A percentile compares a stretch with the other conserved stretches of the same genome.
phyloP scores from a whole-genome alignment of 805 yeast genomes.

The Suhomyces canberraensis region DNA sequence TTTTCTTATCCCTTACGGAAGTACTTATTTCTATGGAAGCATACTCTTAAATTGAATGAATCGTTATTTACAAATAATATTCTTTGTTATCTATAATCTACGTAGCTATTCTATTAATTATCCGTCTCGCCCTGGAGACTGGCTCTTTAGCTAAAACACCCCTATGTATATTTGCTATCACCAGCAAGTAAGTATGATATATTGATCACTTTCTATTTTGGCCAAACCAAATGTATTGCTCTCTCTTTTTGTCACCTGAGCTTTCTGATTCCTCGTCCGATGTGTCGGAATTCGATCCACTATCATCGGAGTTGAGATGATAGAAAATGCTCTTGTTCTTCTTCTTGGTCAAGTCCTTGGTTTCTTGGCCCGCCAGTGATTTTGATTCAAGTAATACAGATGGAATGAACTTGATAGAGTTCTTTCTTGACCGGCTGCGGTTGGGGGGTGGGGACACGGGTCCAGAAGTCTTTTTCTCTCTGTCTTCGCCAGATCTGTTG shows the following conservation, averaged over 20 bases:
- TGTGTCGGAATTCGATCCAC: constrained; percentile 8
- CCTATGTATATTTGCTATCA: too few species aligned
- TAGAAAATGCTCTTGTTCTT: constrained; percentile 27
- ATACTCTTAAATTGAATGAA: too few species aligned
- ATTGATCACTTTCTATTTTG: constrained; percentile 15
- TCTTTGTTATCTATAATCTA: too few species aligned
- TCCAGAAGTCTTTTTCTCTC: background rate
- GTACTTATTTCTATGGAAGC: too few species aligned
- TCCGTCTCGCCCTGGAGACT: too few species aligned
- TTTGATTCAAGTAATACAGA: constrained; percentile 15
- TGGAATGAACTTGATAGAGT: constrained; percentile 32
- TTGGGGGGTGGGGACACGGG: constrained; percentile 3
- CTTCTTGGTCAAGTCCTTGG: constrained; percentile 1
- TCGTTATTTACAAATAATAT: too few species aligned
- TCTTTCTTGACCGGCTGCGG: constrained; percentile 18
- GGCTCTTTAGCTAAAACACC: too few species aligned
- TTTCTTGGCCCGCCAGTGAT: background rate
- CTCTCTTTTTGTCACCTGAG: constrained; percentile 10
- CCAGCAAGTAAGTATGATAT: too few species aligned
- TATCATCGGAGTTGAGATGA: constrained; percentile 22
- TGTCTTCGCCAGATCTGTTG: constrained; percentile 4
- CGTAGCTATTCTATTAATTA: too few species aligned
- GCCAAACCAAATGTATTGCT: constrained; percentile 38
- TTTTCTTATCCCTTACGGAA: too few species aligned
- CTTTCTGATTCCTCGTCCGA: constrained; percentile 2